Conservation (phyloP, 2,329 filamentous ascomycete species). For the Fusarium tupiense region DNA sequence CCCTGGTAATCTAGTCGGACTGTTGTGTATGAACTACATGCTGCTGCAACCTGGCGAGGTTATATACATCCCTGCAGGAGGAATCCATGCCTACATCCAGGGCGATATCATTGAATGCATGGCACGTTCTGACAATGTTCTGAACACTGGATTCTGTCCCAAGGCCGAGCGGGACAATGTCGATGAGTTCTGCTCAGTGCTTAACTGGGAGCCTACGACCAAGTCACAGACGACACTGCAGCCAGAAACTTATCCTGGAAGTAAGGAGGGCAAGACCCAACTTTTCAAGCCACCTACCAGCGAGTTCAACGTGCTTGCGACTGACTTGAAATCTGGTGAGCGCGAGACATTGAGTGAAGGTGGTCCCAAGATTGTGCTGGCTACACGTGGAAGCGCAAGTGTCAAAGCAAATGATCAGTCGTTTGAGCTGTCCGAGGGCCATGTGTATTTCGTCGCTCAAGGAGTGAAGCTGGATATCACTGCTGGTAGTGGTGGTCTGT, state of each 20-base stretch:
- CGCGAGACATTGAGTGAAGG: conserved; percentile 56
- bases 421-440: conserved; percentile 38
- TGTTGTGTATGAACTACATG: conserved; percentile 80
- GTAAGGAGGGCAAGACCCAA: conserved; percentile 67
- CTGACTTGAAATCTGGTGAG: conserved; percentile 65
- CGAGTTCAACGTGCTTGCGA: conserved; percentile 76
- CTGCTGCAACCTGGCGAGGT: conserved; percentile 71
- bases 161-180: conserved; percentile 70
- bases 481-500: conserved; percentile 26
- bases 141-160: conserved; percentile 80
- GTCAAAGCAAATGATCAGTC: conserved; percentile 29
- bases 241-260: conserved; percentile 58
- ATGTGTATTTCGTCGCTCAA: conserved; percentile 41
- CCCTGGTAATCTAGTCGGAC: conserved; percentile 73
- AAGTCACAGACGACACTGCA: conserved; percentile 65
- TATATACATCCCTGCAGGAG: conserved; percentile 77
- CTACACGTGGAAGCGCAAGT: conserved; percentile 34
- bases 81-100: conserved; percentile 77
- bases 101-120: conserved; percentile 84
- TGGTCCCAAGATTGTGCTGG: conserved; percentile 38
- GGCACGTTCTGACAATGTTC: conserved; percentile 78
- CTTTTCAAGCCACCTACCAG: conserved; percentile 74
- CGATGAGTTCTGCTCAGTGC: conserved; percentile 68
- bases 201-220: conserved; percentile 72
- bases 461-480: conserved; percentile 35